Evolutionary conservation across 2,329 filamentous ascomycete genomes (phyloP).

Genomic region (Pseudogymnoascus sp.): DNA sequence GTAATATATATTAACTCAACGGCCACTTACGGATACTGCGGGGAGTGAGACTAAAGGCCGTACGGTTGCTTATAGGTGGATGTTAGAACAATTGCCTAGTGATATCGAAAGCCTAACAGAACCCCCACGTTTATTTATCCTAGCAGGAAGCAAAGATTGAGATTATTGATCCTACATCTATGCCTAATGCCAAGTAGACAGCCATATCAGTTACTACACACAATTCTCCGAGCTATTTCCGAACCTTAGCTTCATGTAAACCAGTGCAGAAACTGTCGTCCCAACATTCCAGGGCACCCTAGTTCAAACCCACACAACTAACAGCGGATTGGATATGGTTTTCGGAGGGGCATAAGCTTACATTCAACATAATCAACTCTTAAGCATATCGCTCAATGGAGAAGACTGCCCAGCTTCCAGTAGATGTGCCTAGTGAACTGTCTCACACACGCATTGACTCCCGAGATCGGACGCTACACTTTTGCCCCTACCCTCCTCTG

Average conservation of each 20-base stretch:
- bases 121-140: not conserved
- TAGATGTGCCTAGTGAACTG: slow-evolving; percentile 8
- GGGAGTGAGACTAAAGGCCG: not conserved
- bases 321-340: slow-evolving; percentile 13
- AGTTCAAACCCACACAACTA: not conserved
- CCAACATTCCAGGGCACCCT: not conserved
- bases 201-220: not conserved
- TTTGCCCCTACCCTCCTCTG: not conserved
- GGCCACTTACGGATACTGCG: not conserved
- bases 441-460: not conserved
- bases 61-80: not conserved
- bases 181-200: not conserved
- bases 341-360: slow-evolving; percentile 23
- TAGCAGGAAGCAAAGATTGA: not conserved
- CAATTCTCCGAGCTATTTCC: not conserved
- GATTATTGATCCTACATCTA: not conserved
- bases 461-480: not conserved
- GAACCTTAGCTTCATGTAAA: not conserved
- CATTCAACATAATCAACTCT: slow-evolving; percentile 27
- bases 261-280: not conserved
- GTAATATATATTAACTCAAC: not conserved
- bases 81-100: not conserved
- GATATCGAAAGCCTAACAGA: not conserved
- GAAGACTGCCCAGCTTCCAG: not conserved
- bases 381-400: slow-evolving; percentile 8